Evolutionary conservation across 495 filamentous ascomycete genomes (phyloP).

Genomic region (Antarctomyces pellizariae): DNA sequence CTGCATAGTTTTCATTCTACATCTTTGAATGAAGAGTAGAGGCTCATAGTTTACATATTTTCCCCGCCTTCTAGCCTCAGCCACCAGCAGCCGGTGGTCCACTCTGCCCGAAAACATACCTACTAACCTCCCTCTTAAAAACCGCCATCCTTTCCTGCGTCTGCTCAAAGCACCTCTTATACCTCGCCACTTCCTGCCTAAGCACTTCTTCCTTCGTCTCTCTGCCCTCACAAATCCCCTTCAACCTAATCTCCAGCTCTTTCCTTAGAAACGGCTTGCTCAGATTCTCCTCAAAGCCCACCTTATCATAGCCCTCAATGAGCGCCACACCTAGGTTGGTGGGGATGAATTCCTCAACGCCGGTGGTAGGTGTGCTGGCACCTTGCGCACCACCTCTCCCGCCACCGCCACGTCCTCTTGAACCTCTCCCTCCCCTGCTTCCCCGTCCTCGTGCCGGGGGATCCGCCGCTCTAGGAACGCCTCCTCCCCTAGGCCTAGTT

Average conservation of each 20-base stretch:
- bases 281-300: slow-evolving; percentile 72
- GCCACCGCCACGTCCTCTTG: slow-evolving; percentile 19
- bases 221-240: slow-evolving; percentile 77
- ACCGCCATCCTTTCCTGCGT: slow-evolving; percentile 48
- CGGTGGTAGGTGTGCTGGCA: too few species aligned
- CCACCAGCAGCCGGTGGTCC: slow-evolving; percentile 4
- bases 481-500: slow-evolving; percentile 27
- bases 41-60: too few species aligned
- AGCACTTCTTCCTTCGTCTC: slow-evolving; percentile 51
- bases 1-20: too few species aligned
- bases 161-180: slow-evolving; percentile 60
- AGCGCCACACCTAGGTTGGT: slow-evolving; percentile 75
- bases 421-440: slow-evolving; percentile 22
- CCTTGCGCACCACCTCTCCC: slow-evolving; percentile 23
- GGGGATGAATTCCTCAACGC: slow-evolving; percentile 70
- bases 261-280: slow-evolving; percentile 95
- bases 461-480: slow-evolving; percentile 10
- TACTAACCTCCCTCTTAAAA: too few species aligned
- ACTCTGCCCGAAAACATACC: too few species aligned
- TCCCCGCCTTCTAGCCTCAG: too few species aligned
- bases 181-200: slow-evolving; percentile 58
- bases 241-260: slow-evolving; percentile 92
- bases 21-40: too few species aligned
- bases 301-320: slow-evolving; percentile 78
- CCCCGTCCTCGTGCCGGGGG: slow-evolving; percentile 16